Evolutionary conservation across 1,284 basidiomycete species (phyloP).

Genomic region (Leccinum huronense): DNA sequence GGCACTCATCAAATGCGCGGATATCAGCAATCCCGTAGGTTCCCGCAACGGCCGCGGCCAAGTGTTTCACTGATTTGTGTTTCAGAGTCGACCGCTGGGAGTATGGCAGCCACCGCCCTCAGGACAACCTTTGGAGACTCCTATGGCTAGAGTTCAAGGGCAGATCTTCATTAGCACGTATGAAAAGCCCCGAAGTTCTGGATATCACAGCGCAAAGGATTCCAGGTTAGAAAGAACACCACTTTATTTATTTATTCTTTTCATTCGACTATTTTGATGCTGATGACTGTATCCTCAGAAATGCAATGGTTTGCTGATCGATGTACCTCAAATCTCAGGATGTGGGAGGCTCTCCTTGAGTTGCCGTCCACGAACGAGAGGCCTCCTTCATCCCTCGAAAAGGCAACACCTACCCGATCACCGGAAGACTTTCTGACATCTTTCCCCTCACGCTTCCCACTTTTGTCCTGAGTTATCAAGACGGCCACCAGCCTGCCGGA

Average conservation of each 20-base stretch:
- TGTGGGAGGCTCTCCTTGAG: conserved; percentile 59
- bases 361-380: conserved; percentile 33
- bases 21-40: conserved; percentile 94
- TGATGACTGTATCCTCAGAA: conserved; percentile 45
- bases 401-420: conserved; percentile 36
- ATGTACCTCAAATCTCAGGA: conserved; percentile 61
- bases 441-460: conserved; percentile 59
- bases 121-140: conserved; percentile 59
- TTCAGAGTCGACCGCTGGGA: conserved; percentile 83
- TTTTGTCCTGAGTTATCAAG: conserved; percentile 28
- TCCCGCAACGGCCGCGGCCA: conserved; percentile 8
- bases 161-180: conserved; percentile 89
- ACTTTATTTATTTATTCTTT: too few relatives aligned
- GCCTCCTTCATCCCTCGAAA: conserved; percentile 7
- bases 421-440: conserved; percentile 55
- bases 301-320: conserved; percentile 61
- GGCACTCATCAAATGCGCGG: conserved; percentile 91
- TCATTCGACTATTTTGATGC: background rate
- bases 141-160: conserved; percentile 72
- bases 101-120: conserved; percentile 80
- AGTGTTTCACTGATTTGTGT: conserved; percentile 17
- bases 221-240: conserved; percentile 50
- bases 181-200: conserved; percentile 71
- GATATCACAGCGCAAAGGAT: conserved; percentile 70
- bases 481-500: conserved; percentile 28